Evolutionary conservation across 2,329 filamentous ascomycete genomes (phyloP).

Genomic region (Bipolaris gigantea): DNA sequence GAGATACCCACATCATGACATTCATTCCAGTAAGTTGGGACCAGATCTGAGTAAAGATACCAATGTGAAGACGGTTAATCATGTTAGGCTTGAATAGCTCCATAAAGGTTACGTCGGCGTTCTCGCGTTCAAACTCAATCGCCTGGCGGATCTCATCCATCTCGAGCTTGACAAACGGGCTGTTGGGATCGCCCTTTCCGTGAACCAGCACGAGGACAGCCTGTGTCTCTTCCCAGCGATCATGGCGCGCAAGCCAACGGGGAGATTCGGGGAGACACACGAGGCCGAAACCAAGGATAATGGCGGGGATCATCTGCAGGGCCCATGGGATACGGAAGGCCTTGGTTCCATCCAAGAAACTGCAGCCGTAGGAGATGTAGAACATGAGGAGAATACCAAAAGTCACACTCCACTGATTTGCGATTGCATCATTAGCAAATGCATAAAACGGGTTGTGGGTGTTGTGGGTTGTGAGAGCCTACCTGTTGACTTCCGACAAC

Average conservation of each 20-base stretch:
- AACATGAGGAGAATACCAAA: constrained; percentile 54
- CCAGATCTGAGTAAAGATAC: constrained; percentile 75
- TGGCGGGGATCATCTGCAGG: constrained; percentile 43
- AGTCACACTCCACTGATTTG: constrained; percentile 55
- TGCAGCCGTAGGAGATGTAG: constrained; percentile 42
- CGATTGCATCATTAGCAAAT: neutral
- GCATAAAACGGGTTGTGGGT: neutral
- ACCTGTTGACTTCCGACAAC: constrained; percentile 70
- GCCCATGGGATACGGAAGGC: constrained; percentile 46
- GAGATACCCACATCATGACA: constrained; percentile 29
- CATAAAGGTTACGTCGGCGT: constrained; percentile 68
- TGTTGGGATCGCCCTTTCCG: constrained; percentile 62
- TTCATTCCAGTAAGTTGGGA: constrained; percentile 77
- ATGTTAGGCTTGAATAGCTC: constrained; percentile 75
- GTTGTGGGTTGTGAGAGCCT: neutral
- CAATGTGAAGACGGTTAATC: constrained; percentile 72
- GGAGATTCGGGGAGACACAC: constrained; percentile 54
- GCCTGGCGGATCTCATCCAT: constrained; percentile 72
- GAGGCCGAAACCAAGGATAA: constrained; percentile 51
- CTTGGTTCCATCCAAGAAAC: constrained; percentile 34
- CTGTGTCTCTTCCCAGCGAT: constrained; percentile 50
- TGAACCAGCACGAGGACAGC: constrained; percentile 49
- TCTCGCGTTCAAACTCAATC: constrained; percentile 71
- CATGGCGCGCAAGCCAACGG: constrained; percentile 51
- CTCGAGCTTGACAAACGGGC: constrained; percentile 68